Evolutionary conservation across 2,329 filamentous ascomycete species (phyloP), one percentile per base, ranked within the genome.

Genomic region (Gyromitra esculenta): DNA sequence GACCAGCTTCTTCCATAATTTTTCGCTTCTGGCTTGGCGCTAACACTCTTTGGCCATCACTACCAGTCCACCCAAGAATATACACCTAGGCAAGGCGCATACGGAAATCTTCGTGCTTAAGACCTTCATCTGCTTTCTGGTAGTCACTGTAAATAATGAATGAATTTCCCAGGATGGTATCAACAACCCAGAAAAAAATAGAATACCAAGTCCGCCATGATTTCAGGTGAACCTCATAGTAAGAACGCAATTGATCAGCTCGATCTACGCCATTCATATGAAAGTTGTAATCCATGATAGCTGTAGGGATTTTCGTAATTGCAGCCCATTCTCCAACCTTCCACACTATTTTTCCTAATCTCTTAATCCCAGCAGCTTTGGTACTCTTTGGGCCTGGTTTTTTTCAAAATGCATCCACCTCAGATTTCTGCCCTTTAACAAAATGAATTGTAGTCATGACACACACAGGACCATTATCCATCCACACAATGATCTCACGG

Each of bases 241-340:
- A 64, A 9, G 15, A 45, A 1, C 6, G 45, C 13, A 54, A 50
- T n/a, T 54, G 45, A 41, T 71, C 57, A 50, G 72, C 56, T 31
- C 15, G 52, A 70, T 75, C 64, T 25, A 70, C 64, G 9, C 56
- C 56, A 54, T 41, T 60, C 64, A 73, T 73, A 57, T 65, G n/a
- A n/a, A 63, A 59, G 43, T 64, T 71, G 25, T 71, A 71, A 48
- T 64, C 57, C 35, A 56, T 52, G 9, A 52, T 25, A 52, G 48
- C 48, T 11, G n/a, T 21, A 43, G 45, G 37, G 0, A 68, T 68
- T n/a, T 5, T 8, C 1, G 45, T n/a, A 4, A 66, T n/a, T 31
- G 65, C 45, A 18, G n/a, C n/a, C 13, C 57, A 31, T 15, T 64
- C 5, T 6, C 41, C 37, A 9, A 25, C 15, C 1, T 39, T 21